Evolutionary conservation across 352 stramenopile genomes (phyloP), one percentile per base, ranked within the genome.

Genomic region (Phytopythium kandeliae): DNA sequence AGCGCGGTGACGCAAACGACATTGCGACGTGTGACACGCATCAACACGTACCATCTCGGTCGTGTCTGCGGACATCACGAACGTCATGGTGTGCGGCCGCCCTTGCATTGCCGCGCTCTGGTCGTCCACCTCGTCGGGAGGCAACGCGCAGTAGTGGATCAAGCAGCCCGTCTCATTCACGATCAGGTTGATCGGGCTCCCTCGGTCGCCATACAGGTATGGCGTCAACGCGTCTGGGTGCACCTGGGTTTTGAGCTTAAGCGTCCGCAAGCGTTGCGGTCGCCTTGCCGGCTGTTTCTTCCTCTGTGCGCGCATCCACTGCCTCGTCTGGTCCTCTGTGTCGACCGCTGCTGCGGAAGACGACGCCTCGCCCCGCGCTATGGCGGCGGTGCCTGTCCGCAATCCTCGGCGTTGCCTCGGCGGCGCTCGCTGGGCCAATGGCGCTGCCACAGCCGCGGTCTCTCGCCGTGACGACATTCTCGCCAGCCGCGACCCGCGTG

Each of bases 91-190:
- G 57, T 68, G 85, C 11, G 54, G 49, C 10, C 28, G 35, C 34
- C 40, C 40, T 15, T 46, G 40, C 40, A 33, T 73, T 31, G 48
- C 48, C 1, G 60, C 62, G 17, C 53, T 67, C 17, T 67, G 58
- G 45, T 68, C 56, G 30, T 71, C 53, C 1, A 46, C 28, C n/a
- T 86, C 76, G 6, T 69, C 68, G 0, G 78, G 74, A 0, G 74
- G 83, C 40, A 78, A 52, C 4, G 78, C 71, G 12, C 78, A 89
- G 47, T 87, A 86, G 47, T 87, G 74, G 30, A 90, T 75, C 13
- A 70, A 74, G 38, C 71, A 85, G 4, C 57, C 69, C 0, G 72
- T 84, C 3, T 60, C 49, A 12, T 60, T 54, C 42, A 75, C 73
- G 46, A 90, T 86, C 2, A 50, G 28, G 34, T 76, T 80, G 46